Base-by-base conservation (phyloP, 83 land plant species). In the Picea mariana region DNA sequence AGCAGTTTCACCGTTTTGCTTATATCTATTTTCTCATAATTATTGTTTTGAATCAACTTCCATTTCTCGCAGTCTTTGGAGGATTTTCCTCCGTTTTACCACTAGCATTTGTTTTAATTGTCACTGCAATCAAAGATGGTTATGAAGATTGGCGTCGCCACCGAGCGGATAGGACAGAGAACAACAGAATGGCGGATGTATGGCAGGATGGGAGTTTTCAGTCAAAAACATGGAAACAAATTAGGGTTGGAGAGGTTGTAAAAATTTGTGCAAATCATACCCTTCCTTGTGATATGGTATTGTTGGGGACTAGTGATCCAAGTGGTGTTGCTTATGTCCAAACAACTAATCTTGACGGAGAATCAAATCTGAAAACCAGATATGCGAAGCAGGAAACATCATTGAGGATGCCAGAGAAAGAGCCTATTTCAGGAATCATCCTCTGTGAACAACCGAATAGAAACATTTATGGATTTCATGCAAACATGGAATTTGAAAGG, bases 1-100 rank as follows among this genome's bases (percentile, higher is more conserved):
- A 96, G 86, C 98, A 96, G 88, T 96, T 96, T 85, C 98, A 94
- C 82, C 84, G 98, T 13, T 83, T 94, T 26, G 98, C 98, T 0
- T 96, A 96, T 64, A 81, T 96, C 47, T 96, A 96, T 81, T 96
- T 96, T 73, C 98, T 96, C 63, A 81, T 92, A 18, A 88, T 96
- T 84, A 93, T 91, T 8, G 75, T 95, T 11, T 88, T 96, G 59
- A 96, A 96, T 84, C 98, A 96, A 87, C 96, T 96, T 24, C 98
- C 98, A 24, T 93, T 91, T 85, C 89, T 96, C 21, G 94, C 95
- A 13, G 98, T 96, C 9, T 96, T 96, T 76, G 95, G 94, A 5
- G 80, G 98, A 68, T 80, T 77, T 11, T 89, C 90, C 73, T 92
- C 98, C 23, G 78, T 88, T 58, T 68, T 96, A 81, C 98, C 98